Conservation (phyloP, 2,329 filamentous ascomycete genomes). For the Thielaviopsis ethacetica region DNA sequence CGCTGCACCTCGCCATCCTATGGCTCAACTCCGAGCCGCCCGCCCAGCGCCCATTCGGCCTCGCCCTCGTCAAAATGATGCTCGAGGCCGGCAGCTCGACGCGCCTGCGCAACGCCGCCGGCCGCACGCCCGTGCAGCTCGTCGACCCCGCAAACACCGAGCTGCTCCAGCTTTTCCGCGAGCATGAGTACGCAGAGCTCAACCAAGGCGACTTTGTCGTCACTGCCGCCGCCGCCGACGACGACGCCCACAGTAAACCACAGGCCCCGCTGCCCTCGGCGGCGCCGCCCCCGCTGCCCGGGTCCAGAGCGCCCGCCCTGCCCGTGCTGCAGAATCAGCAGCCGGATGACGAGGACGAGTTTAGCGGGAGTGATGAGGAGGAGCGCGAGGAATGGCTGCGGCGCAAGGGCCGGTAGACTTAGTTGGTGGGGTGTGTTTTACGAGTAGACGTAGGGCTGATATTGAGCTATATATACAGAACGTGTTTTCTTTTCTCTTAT, state of each 20-base stretch:
- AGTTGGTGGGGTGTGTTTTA: too few species aligned
- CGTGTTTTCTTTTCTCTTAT: background rate
- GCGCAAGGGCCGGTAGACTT: conserved; percentile 23
- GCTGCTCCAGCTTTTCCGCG: conserved; percentile 46
- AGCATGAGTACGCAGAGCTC: conserved; percentile 49
- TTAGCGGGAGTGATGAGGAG: conserved; percentile 48
- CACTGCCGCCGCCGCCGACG: conserved; percentile 12
- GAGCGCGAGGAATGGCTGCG: conserved; percentile 46
- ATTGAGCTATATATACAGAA: background rate
- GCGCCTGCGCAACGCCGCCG: conserved; percentile 50
- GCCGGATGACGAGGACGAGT: conserved; percentile 40
- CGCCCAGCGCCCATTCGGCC: conserved; percentile 47
- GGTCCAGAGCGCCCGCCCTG: conserved; percentile 10
- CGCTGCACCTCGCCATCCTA: conserved; percentile 61
- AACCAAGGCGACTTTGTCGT: conserved; percentile 42
- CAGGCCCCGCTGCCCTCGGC: too few species aligned
- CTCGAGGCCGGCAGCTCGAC: conserved; percentile 56
- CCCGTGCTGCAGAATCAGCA: conserved; percentile 20
- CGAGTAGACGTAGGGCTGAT: too few species aligned
- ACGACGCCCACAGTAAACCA: too few species aligned
- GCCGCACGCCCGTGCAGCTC: conserved; percentile 54
- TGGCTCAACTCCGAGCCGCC: conserved; percentile 55
- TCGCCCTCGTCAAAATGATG: conserved; percentile 59
- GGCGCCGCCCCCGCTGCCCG: conserved; percentile 11
- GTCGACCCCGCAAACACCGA: conserved; percentile 53